Evolutionary conservation across 75 land plant genomes (phyloP), one percentile per base, ranked within the genome.

Genomic region (Pinus taeda): DNA sequence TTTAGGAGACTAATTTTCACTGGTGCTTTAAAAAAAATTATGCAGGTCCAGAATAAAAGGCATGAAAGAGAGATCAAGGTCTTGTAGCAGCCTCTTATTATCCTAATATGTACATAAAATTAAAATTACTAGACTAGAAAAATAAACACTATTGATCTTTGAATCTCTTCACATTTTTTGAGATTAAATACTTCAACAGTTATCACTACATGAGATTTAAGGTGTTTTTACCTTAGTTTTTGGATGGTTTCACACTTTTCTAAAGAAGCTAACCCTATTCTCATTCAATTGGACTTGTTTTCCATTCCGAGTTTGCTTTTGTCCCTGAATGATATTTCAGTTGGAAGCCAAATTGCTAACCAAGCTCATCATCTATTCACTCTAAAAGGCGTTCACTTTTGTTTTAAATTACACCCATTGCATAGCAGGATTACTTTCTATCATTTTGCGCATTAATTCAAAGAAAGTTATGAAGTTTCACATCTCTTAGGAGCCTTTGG

Each of bases 11-110:
- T 7, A 8, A 45, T 45, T 45, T 45, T 45, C 11, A 45, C 53
- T 7, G 53, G 53, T 0, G 53, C 53, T 33, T 33, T 33, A 45
- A 45, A 45, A 45, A 7, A 45, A 45, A 45, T 7, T 45, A 8
- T 45, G 8, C 71, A 69, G 17, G 71, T 45, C 71, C 39, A 65
- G 42, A 69, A 42, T 69, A n/a, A 42, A 69, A 69, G 36, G 69
- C 12, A 64, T 11, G 17, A 14, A 30, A 63, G 13, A 64, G 67
- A 30, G 36, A 22, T 29, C 0, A 3, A 15, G 29, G 14, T 64
- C 17, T 30, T 5, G 18, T 36, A 64, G 18, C 18, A 15, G 67
- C 37, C 8, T 45, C 15, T 15, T 6, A 30, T 3, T 30, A 37
- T 64, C 66, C 36, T 59, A 20, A 20, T 21, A 59, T 20, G 21